Percentiles rank a stretch among this genome's conserved stretches.
Conservation (phyloP, 139 green algal species). For the Chlorella sp. region DNA sequence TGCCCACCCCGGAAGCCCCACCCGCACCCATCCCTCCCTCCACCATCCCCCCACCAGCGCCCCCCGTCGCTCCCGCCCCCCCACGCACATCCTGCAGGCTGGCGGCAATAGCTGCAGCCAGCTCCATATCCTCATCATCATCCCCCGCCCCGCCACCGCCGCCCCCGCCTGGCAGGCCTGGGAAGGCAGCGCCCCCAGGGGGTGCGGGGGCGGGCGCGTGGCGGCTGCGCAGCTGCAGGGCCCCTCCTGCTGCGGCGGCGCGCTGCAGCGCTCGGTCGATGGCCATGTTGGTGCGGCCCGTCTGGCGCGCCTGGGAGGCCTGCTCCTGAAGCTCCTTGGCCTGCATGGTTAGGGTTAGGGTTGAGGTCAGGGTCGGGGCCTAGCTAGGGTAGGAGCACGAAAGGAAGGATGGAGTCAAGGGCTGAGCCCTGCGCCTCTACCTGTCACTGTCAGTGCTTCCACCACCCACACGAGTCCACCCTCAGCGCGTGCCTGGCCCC, state of each 20-base stretch:
- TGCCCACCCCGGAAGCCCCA: too few relatives aligned
- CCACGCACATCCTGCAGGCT: constrained; percentile 34
- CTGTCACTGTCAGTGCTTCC: too few relatives aligned
- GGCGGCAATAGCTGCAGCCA: constrained; percentile 58
- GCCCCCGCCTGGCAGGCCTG: background rate
- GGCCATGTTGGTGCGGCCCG: background rate
- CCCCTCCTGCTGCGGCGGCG: background rate
- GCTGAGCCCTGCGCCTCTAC: too few relatives aligned
- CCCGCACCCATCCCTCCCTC: too few relatives aligned
- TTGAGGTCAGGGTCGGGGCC: too few relatives aligned
- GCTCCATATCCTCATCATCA: constrained; percentile 43
- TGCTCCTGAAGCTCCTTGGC: background rate
- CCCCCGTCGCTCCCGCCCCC: too few relatives aligned
- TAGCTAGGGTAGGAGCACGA: too few relatives aligned
- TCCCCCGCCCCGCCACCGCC: background rate
- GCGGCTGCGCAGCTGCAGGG: background rate
- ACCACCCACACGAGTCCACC: too few relatives aligned
- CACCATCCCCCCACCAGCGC: too few relatives aligned
- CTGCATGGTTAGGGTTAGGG: too few relatives aligned
- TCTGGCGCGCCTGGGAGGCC: background rate
- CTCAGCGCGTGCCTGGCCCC: too few relatives aligned
- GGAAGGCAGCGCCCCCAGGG: background rate
- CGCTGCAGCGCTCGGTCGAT: background rate
- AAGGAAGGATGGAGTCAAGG: too few relatives aligned
- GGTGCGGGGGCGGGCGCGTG: background rate